Base-by-base conservation (phyloP, 2,329 filamentous ascomycete species). In the Podosphaera xanthii region DNA sequence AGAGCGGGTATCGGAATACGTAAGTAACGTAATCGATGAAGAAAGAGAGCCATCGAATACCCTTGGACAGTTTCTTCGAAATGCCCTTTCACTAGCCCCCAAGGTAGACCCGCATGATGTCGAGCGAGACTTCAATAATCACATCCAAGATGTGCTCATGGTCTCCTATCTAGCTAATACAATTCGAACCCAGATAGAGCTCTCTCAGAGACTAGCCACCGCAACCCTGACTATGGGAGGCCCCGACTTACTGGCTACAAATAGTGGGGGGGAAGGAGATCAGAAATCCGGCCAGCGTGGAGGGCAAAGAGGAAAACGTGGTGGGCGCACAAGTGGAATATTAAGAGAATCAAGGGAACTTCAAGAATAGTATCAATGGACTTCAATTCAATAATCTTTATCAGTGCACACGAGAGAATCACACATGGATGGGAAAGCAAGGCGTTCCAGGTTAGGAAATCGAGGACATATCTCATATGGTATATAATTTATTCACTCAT, bases 101-200 rank as follows among this genome's bases (percentile, higher is more conserved):
- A 98, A 97, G 79, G 92, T 97, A 62, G 87, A 95, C 68, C 77
- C 84, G 44, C 79, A 82, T 62, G 86, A 94, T 71, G 90, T 98
- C 70, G 92, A 98, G 78, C 80, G 85, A 70, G 90, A 97, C 77
- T 98, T 98, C 81, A 98, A 98, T 82, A 95, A 94, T 77, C 92
- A 98, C 76, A 89, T 98, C 73, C 92, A 98, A 76, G 92, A 98
- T 72, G 90, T 98, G 62, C 83, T 98, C 65, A 90, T 97, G 72
- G 90, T 98, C 67, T 94, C 89, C 65, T 98, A 98, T 77, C 80
- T 98, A 64, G 89, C 92, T 71, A 98, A 97, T 79, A 96, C 89
- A 65, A 95, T 97, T 74, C 88, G 91, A 72, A 97, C 91, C 66
- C 92, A 98, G 77, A 96, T 98, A 76, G 92, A 97, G 70, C 82